Base-by-base conservation (phyloP, 2,329 filamentous ascomycete genomes). In the Fusarium proliferatum region DNA sequence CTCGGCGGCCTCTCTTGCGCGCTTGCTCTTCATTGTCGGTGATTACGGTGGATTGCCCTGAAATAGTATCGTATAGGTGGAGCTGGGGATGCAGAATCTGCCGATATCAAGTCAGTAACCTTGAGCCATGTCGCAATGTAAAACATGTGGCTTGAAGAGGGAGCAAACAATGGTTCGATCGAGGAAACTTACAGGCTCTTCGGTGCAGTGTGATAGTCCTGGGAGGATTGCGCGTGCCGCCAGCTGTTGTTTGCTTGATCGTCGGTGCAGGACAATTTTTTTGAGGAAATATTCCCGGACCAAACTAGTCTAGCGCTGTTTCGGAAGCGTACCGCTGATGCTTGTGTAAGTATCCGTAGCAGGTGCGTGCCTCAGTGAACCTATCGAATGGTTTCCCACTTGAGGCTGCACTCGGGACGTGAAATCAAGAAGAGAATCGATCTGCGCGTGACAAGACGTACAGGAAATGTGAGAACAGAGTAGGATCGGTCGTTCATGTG, bases 21-120 rank as follows among this genome's bases (percentile, higher is more conserved):
- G 81, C 71, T 84, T 84, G 79, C 81, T 84, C 76, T 84, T 84
- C 79, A 77, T 79, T 46, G 41, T 64, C 58, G 53, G 45, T 26
- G 60, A 57, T 34, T 65, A 41, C 26, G 19, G 61, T 58, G 46
- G 48, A 33, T 42, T 49, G 55, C 41, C 46, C 26, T 60, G 43
- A 52, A 62, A 42, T 52, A 61, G 46, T 51, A 49, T 43, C 17
- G 52, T 36, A 42, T 39, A 49, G 34, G 33, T 28, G 15, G 52
- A 42, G 51, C 34, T 63, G 41, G 38, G 26, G 26, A 43, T 71
- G 61, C 61, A 73, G 55, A 60, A 57, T 71, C 55, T 73, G 46
- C 28, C 23, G 49, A 41, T 59, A 41, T 41, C 45, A 65, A 23
- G 58, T 73, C 61, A 73, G 71, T 62, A 46, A 39, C 19, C 45